Percentiles rank a stretch among this genome's conserved stretches.
These are phyloP conservation scores for Prunus padus DNA, from an alignment of 306 rosid genomes.

Conservation along the genomic window DNA sequence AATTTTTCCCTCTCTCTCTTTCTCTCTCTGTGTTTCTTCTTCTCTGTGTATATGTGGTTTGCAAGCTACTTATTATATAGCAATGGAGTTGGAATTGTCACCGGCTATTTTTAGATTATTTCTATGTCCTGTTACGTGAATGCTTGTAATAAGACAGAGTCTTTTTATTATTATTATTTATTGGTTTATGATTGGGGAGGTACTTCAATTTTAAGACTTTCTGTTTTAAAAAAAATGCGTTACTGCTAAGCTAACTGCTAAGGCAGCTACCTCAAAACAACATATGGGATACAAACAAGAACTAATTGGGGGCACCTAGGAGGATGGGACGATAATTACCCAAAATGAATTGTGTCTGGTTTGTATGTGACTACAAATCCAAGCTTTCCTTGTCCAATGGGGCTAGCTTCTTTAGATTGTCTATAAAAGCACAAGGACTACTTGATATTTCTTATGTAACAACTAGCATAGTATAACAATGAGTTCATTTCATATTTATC, in stretches of 20 bases:
- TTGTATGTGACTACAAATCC: background rate
- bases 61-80: background rate
- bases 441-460: background rate
- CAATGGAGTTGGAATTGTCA: background rate
- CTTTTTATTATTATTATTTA: background rate
- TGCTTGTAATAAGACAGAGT: background rate
- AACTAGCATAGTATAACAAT: background rate
- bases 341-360: too few relatives aligned
- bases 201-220: background rate
- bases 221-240: too few relatives aligned
- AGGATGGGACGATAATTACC: too few relatives aligned
- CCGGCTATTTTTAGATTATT: background rate
- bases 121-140: background rate
- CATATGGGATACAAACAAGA: too few relatives aligned
- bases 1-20: background rate
- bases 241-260: too few relatives aligned
- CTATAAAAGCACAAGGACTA: background rate
- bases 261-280: too few relatives aligned
- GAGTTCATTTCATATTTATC: background rate
- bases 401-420: background rate
- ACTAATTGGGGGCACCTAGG: too few relatives aligned
- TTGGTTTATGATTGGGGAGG: background rate
- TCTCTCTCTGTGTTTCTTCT: background rate
- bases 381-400: background rate
- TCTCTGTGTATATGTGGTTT: background rate